phyloP scores from a whole-genome alignment of 225 moss, liverwort and hornwort species.

The Asterella californica region DNA sequence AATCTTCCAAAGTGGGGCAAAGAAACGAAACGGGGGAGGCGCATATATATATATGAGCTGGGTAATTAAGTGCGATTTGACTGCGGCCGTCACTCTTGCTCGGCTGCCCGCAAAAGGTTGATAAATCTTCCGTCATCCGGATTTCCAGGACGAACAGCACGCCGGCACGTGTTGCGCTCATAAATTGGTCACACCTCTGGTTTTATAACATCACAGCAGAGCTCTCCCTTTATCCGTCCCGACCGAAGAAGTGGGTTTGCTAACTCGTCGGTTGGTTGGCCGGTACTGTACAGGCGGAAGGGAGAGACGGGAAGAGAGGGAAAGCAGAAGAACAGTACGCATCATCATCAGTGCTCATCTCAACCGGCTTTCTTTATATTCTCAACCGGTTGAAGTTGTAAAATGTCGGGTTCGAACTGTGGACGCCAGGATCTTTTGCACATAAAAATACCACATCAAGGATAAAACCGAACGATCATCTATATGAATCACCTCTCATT shows the following conservation, averaged over 20 bases:
- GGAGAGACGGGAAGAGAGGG: not conserved
- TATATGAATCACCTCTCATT: too few species aligned
- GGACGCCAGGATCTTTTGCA: too few species aligned
- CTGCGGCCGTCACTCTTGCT: conserved; percentile 21
- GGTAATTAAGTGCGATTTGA: conserved; percentile 20
- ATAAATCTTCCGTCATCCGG: conserved; percentile 11
- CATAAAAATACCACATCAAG: too few species aligned
- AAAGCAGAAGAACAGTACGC: not conserved
- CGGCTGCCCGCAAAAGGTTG: conserved; percentile 17
- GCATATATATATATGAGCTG: not conserved
- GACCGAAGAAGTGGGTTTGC: conserved; percentile 2
- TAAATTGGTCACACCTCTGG: conserved; percentile 1
- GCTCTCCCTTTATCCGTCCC: not conserved
- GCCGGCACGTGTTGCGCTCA: conserved; percentile 4
- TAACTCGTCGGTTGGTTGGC: not conserved
- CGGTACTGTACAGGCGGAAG: not conserved
- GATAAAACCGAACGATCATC: too few species aligned
- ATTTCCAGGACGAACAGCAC: not conserved
- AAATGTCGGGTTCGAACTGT: too few species aligned
- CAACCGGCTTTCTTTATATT: too few species aligned
- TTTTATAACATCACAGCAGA: not conserved
- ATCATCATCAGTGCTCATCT: too few species aligned
- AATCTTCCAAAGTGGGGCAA: too few species aligned
- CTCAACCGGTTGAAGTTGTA: too few species aligned
- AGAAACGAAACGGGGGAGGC: not conserved